Evolutionary conservation across 495 filamentous ascomycete genomes (phyloP).

Genomic region (Aspergillus ellipticus): DNA sequence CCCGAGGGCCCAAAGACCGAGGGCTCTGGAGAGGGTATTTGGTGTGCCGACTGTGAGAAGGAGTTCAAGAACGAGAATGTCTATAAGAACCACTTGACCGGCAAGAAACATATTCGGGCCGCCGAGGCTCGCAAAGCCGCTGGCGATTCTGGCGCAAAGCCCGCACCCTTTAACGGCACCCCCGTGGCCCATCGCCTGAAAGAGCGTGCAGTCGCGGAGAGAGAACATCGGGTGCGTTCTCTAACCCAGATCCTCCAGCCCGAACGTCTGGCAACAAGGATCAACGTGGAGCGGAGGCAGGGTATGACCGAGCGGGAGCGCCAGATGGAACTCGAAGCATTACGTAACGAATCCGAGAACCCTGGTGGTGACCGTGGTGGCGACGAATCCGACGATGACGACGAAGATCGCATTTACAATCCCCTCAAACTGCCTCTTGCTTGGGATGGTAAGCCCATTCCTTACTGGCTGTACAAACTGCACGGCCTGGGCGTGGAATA

Average conservation of each 20-base stretch:
- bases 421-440: slow-evolving; percentile 91
- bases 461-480: slow-evolving; percentile 97
- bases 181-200: slow-evolving; percentile 61
- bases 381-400: slow-evolving; percentile 61
- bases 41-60: slow-evolving; percentile 87
- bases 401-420: slow-evolving; percentile 88
- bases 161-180: slow-evolving; percentile 19
- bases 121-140: slow-evolving; percentile 57
- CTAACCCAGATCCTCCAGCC: slow-evolving; percentile 71
- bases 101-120: slow-evolving; percentile 87
- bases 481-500: slow-evolving; percentile 96
- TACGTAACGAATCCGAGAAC: slow-evolving; percentile 60
- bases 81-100: slow-evolving; percentile 80
- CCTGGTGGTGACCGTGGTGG: slow-evolving; percentile 46
- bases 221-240: slow-evolving; percentile 77
- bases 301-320: slow-evolving; percentile 96
- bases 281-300: slow-evolving; percentile 90
- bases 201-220: slow-evolving; percentile 85
- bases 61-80: slow-evolving; percentile 95
- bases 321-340: slow-evolving; percentile 83
- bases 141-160: slow-evolving; percentile 24
- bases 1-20: slow-evolving; percentile 45
- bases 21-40: slow-evolving; percentile 68
- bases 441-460: slow-evolving; percentile 98
- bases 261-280: slow-evolving; percentile 77